A percentile compares a stretch with the other conserved stretches of the same genome.
phyloP scores from a whole-genome alignment of 371 early-diverging fungal species.

The Mortierella sp. region DNA sequence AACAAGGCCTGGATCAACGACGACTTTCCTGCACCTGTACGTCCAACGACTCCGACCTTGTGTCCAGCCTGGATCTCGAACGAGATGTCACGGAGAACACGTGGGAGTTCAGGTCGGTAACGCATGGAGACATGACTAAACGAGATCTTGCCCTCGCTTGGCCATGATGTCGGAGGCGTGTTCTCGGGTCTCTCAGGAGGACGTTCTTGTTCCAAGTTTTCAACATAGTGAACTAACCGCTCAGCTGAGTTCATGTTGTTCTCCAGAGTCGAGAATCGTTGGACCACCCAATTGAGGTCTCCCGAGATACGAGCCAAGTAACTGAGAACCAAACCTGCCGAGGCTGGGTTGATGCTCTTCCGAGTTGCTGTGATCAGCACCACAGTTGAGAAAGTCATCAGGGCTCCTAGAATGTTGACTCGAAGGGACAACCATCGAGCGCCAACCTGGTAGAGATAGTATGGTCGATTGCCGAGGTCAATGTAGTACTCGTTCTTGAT shows the following conservation, averaged over 20 bases:
- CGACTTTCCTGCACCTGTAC: slow-evolving; percentile 95
- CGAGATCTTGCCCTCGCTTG: slow-evolving; percentile 64
- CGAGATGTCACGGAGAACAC: slow-evolving; percentile 67
- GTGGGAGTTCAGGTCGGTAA: slow-evolving; percentile 65
- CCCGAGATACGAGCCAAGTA: slow-evolving; percentile 44
- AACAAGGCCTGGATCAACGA: slow-evolving; percentile 89
- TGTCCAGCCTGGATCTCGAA: slow-evolving; percentile 73
- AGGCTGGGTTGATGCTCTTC: slow-evolving; percentile 29
- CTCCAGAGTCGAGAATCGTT: slow-evolving; percentile 57
- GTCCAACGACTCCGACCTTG: slow-evolving; percentile 91
- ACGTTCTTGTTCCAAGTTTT: slow-evolving; percentile 50
- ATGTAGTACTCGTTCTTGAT: slow-evolving; percentile 55
- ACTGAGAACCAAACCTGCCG: slow-evolving; percentile 40
- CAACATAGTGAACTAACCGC: slow-evolving; percentile 68
- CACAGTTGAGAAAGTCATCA: slow-evolving; percentile 33
- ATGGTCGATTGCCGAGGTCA: slow-evolving; percentile 48
- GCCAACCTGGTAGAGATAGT: slow-evolving; percentile 40
- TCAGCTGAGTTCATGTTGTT: slow-evolving; percentile 79
- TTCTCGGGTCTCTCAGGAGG: slow-evolving; percentile 51
- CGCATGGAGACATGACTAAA: slow-evolving; percentile 67
- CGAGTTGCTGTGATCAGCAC: slow-evolving; percentile 39
- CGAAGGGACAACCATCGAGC: slow-evolving; percentile 52
- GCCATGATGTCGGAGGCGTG: slow-evolving; percentile 65
- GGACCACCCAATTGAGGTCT: slow-evolving; percentile 48
- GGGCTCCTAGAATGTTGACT: slow-evolving; percentile 39